phyloP scores from a whole-genome alignment of 2,329 filamentous ascomycete species.

The Hypoxylon sp. region DNA sequence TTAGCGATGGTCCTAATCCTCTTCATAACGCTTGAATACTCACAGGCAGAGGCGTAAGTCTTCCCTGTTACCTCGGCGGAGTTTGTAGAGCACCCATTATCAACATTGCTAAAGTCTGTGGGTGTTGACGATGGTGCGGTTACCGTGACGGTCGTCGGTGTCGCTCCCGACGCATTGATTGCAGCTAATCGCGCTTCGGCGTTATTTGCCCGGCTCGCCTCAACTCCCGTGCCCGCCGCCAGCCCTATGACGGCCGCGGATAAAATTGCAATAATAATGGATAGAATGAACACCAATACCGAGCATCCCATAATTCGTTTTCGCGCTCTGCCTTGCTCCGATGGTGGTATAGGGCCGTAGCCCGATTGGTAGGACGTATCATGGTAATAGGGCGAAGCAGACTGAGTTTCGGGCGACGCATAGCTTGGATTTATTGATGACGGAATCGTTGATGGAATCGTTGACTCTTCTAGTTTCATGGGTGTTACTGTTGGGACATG shows the following conservation, averaged over 20 bases:
- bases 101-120: constrained; percentile 54
- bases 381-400: constrained; percentile 42
- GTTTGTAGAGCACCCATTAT: constrained; percentile 59
- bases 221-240: constrained; percentile 62
- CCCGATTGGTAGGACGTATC: constrained; percentile 35
- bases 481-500: constrained; percentile 34
- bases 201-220: constrained; percentile 58
- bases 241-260: constrained; percentile 61
- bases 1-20: constrained; percentile 29
- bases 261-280: constrained; percentile 59
- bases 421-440: constrained; percentile 33
- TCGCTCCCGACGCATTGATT: constrained; percentile 41
- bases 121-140: constrained; percentile 48
- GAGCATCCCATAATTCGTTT: constrained; percentile 57
- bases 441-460: constrained; percentile 30
- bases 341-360: constrained; percentile 33
- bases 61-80: constrained; percentile 57
- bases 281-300: constrained; percentile 59
- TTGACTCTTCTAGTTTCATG: constrained; percentile 41
- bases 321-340: constrained; percentile 32
- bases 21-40: constrained; percentile 35
- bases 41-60: constrained; percentile 59
- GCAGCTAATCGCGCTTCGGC: constrained; percentile 55
- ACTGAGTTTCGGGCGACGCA: constrained; percentile 36
- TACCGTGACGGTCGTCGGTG: constrained; percentile 39